These are phyloP conservation scores for Microbotryum violaceum DNA, from an alignment of 1,284 basidiomycete species.

Conservation along the genomic window DNA sequence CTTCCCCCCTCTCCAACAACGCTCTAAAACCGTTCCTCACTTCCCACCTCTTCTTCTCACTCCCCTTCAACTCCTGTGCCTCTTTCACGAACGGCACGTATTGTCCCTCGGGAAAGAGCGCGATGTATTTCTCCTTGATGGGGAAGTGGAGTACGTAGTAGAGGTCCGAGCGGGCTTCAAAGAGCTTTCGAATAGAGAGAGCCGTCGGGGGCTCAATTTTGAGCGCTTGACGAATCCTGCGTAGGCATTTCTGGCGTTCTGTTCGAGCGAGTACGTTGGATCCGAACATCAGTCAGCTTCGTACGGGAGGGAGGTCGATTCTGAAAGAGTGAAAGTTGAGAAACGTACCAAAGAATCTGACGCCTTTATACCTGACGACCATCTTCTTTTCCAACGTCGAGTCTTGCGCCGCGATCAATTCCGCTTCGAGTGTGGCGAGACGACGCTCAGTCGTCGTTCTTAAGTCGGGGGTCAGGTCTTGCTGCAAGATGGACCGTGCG, in stretches of 20 bases:
- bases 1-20: constrained; percentile 4
- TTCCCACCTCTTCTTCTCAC: constrained; percentile 5
- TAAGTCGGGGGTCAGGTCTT: constrained; percentile 28
- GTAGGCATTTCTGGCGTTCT: constrained; percentile 30
- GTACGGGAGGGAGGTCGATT: too few relatives aligned
- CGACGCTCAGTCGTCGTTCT: constrained; percentile 22
- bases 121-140: constrained; percentile 28
- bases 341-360: constrained; percentile 31
- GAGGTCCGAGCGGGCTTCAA: constrained; percentile 21
- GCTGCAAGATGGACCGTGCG: neutral
- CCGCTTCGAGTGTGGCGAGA: constrained; percentile 14
- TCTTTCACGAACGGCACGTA: constrained; percentile 13
- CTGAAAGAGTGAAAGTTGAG: neutral
- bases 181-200: neutral
- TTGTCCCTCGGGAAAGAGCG: constrained; percentile 29
- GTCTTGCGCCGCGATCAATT: constrained; percentile 17
- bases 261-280: neutral
- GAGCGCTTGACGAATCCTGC: constrained; percentile 29
- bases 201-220: neutral
- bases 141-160: constrained; percentile 30
- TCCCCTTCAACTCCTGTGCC: neutral
- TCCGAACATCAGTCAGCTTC: neutral
- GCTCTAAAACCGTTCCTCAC: constrained; percentile 5
- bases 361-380: constrained; percentile 26
- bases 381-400: constrained; percentile 26